phyloP scores from a whole-genome alignment of 129 eudicot species.

The Arctium lappa region DNA sequence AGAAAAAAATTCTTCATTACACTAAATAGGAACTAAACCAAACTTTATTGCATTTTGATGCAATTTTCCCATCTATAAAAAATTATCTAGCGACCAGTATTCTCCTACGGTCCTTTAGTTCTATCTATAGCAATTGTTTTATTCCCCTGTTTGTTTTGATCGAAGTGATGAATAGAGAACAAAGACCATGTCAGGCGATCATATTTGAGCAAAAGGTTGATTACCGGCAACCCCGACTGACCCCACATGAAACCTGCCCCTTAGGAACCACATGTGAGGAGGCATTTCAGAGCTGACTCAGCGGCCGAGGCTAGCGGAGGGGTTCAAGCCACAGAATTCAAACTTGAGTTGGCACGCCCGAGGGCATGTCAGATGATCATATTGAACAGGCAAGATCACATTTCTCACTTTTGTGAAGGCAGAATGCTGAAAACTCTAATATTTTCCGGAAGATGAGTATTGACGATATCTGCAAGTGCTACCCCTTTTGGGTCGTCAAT shows the following conservation, averaged over 20 bases:
- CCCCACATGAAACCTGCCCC: too few species aligned
- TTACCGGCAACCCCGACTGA: too few species aligned
- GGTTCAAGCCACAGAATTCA: too few species aligned
- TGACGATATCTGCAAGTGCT: conserved; percentile 67
- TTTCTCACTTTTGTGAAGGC: conserved; percentile 74
- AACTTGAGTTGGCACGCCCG: too few species aligned
- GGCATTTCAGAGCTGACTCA: too few species aligned
- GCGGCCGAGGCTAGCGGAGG: too few species aligned
- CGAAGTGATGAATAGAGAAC: not conserved
- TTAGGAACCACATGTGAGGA: too few species aligned
- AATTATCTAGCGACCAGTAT: not conserved
- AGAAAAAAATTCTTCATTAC: too few species aligned
- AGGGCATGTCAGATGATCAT: not conserved
- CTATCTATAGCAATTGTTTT: not conserved
- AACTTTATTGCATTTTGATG: too few species aligned
- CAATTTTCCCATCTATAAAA: too few species aligned
- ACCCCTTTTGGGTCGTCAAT: conserved; percentile 67
- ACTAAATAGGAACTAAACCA: too few species aligned
- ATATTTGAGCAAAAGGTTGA: too few species aligned
- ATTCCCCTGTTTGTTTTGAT: not conserved
- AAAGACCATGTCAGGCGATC: not conserved
- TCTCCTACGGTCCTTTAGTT: not conserved
- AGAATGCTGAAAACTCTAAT: conserved; percentile 84
- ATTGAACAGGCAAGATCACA: not conserved
- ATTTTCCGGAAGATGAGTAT: conserved; percentile 64